Percentiles rank a stretch among this genome's conserved stretches.
These are phyloP conservation scores for Sclerotinia sclerotiorum DNA, from an alignment of 2,329 filamentous ascomycete genomes.

Conservation along the genomic window DNA sequence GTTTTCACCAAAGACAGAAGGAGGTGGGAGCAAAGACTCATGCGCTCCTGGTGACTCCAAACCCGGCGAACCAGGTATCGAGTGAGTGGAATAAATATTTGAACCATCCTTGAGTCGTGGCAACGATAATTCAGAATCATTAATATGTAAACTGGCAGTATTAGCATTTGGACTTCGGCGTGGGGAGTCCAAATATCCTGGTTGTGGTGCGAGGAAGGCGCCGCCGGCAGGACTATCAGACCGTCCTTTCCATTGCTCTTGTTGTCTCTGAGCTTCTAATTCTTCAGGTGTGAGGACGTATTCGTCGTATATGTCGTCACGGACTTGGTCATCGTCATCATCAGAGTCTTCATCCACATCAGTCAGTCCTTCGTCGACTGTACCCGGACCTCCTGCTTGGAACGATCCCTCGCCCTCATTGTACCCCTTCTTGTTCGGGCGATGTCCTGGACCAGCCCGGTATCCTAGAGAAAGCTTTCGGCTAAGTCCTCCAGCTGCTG, in stretches of 20 bases:
- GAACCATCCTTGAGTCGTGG: slow-evolving; percentile 18
- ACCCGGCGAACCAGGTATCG: slow-evolving; percentile 20
- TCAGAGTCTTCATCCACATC: slow-evolving; percentile 22
- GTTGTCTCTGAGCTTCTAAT: slow-evolving; percentile 16
- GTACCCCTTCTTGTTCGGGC: slow-evolving; percentile 6
- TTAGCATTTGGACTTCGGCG: slow-evolving; percentile 4
- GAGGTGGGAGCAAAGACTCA: slow-evolving; percentile 25
- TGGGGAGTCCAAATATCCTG: slow-evolving; percentile 19
- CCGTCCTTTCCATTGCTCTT: slow-evolving; percentile 15
- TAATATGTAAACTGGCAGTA: slow-evolving; percentile 18
- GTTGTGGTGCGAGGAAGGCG: slow-evolving; percentile 16
- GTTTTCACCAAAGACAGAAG: slow-evolving; percentile 17
- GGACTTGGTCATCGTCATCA: slow-evolving; percentile 15
- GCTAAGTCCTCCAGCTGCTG: slow-evolving; percentile 18
- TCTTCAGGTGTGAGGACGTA: slow-evolving; percentile 23
- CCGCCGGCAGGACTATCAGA: slow-evolving; percentile 13
- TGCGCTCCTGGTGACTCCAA: slow-evolving; percentile 20
- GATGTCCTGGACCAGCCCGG: slow-evolving; percentile 23
- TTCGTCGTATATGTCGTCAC: slow-evolving; percentile 24
- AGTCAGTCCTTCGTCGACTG: slow-evolving; percentile 18
- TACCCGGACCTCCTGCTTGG: not conserved
- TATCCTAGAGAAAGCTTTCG: slow-evolving; percentile 23
- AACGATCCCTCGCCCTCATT: not conserved
- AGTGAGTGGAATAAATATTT: slow-evolving; percentile 17
- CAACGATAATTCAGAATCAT: slow-evolving; percentile 22